These are phyloP conservation scores for Casuarina glauca DNA, from an alignment of 306 rosid species.

Conservation along the genomic window DNA sequence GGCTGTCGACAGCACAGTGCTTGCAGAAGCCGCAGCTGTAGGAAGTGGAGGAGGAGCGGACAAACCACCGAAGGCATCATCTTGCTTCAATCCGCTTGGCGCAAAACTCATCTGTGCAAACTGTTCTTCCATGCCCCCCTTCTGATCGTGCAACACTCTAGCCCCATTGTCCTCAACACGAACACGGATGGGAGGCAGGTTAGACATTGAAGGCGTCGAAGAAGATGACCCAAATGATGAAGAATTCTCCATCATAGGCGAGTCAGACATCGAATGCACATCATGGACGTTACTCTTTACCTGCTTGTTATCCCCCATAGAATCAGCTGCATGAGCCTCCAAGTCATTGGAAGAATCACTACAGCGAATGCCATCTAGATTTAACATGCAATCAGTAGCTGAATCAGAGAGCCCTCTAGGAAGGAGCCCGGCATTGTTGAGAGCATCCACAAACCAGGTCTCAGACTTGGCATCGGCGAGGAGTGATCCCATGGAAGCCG, in stretches of 20 bases:
- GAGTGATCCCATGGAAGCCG: conserved; percentile 76
- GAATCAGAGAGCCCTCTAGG: conserved; percentile 67
- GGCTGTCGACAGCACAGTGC: conserved; percentile 17
- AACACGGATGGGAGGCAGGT: conserved; percentile 86
- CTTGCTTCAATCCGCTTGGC: conserved; percentile 32
- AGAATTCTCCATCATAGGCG: conserved; percentile 59
- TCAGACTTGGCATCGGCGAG: conserved; percentile 85
- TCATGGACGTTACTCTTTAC: conserved; percentile 47
- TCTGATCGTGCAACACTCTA: conserved; percentile 50
- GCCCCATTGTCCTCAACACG: conserved; percentile 55
- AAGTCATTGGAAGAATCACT: conserved; percentile 67
- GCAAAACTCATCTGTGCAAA: conserved; percentile 56
- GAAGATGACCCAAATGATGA: conserved; percentile 59
- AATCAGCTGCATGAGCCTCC: conserved; percentile 43
- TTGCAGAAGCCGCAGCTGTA: conserved; percentile 22
- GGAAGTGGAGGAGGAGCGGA: conserved; percentile 46
- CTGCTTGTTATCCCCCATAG: conserved; percentile 40
- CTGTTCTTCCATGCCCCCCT: conserved; percentile 64
- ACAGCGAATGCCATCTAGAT: conserved; percentile 50
- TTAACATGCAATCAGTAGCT: conserved; percentile 50
- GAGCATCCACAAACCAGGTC: conserved; percentile 93
- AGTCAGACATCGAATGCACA: conserved; percentile 45
- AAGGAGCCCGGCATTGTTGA: conserved; percentile 61
- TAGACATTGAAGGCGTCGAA: conserved; percentile 66
- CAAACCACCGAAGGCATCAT: conserved; percentile 33